phyloP scores from a whole-genome alignment of 169 alveolate genomes.

The Babesia divergens region DNA sequence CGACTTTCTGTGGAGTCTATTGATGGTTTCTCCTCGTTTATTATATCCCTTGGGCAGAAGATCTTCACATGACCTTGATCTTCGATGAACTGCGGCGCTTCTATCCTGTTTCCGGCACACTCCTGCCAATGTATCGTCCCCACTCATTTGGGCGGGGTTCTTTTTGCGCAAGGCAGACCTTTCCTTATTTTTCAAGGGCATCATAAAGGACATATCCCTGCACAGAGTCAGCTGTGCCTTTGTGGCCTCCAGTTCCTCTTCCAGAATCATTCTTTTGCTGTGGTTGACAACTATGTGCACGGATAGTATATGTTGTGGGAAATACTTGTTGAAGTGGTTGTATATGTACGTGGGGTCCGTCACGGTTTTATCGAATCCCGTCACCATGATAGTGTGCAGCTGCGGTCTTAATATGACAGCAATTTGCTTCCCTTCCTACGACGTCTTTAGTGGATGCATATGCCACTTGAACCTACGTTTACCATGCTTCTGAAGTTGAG shows the following conservation, averaged over 20 bases:
- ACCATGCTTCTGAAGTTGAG: constrained; percentile 22
- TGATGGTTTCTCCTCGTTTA: no score
- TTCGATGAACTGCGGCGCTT: neutral
- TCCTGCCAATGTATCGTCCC: neutral
- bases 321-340: constrained; percentile 43
- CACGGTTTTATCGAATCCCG: constrained; percentile 49
- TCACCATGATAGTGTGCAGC: constrained; percentile 62
- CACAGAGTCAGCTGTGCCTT: constrained; percentile 33
- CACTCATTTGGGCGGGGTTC: neutral
- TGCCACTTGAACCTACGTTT: constrained; percentile 11
- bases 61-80: neutral
- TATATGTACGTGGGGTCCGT: constrained; percentile 40
- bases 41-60: neutral
- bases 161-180: neutral
- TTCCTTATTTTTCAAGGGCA: neutral
- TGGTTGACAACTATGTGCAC: constrained; percentile 52
- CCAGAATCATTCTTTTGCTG: constrained; percentile 47
- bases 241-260: constrained; percentile 37
- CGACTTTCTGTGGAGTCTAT: no score
- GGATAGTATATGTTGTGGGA: constrained; percentile 59
- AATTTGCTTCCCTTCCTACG: constrained; percentile 43
- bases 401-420: constrained; percentile 61
- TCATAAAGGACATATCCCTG: constrained; percentile 13
- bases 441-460: no score
- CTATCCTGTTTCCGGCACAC: neutral